Percentiles rank a stretch among this genome's conserved stretches.
Evolutionary conservation across 2,329 filamentous ascomycete species (phyloP).

Genomic region (Penicillium sp.): DNA sequence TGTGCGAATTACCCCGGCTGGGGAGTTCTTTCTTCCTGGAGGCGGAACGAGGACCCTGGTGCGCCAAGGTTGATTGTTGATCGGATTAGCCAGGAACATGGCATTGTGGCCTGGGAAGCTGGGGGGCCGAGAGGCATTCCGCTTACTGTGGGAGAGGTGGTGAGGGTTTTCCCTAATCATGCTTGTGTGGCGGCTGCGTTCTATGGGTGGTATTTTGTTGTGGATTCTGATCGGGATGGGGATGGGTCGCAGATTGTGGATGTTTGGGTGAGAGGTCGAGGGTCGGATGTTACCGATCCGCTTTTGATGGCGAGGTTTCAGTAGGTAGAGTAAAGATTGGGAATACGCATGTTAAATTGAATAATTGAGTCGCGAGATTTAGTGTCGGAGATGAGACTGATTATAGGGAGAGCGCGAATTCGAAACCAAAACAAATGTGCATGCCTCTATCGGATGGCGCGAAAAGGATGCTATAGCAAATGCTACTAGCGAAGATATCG

Average conservation of each 20-base stretch:
- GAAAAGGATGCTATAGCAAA: no score
- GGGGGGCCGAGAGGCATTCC: constrained; percentile 46
- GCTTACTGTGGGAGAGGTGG: constrained; percentile 64
- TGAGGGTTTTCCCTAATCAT: constrained; percentile 78
- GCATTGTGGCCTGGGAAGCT: constrained; percentile 64
- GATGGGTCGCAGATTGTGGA: constrained; percentile 67
- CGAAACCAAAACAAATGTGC: no score
- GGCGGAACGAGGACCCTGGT: constrained; percentile 36
- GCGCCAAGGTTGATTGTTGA: constrained; percentile 66
- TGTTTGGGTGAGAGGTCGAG: constrained; percentile 62
- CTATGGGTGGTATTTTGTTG: constrained; percentile 72
- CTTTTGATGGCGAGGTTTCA: constrained; percentile 9
- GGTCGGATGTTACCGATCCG: constrained; percentile 19
- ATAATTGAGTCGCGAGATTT: neutral
- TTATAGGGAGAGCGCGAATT: neutral
- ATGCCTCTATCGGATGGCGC: no score
- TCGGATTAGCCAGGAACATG: constrained; percentile 76
- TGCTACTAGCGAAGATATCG: no score
- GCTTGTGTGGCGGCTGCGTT: constrained; percentile 73
- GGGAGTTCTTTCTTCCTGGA: constrained; percentile 68
- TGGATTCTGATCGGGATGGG: constrained; percentile 61
- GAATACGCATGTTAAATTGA: neutral
- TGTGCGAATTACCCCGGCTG: constrained; percentile 71
- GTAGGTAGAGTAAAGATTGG: neutral
- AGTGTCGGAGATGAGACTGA: neutral